Evolutionary conservation across 768 basidiomycete genomes (phyloP).

Genomic region (Gloeostereum incarnatum): DNA sequence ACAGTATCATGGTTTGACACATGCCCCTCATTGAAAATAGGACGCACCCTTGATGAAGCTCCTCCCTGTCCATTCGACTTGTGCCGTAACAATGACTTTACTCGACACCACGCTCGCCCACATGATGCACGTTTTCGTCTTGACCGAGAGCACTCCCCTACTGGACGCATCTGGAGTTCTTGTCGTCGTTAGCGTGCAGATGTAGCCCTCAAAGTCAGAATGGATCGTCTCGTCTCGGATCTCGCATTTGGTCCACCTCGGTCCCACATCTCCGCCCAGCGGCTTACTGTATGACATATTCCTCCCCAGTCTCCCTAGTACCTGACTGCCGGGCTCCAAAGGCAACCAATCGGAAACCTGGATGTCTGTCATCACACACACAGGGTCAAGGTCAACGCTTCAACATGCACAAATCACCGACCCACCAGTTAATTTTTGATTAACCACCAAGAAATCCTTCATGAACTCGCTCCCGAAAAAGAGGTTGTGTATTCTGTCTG

Average conservation of each 20-base stretch:
- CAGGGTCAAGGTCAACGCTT: too few species aligned
- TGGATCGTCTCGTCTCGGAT: constrained; percentile 78
- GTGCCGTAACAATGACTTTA: constrained; percentile 77
- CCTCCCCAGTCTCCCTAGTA: constrained; percentile 71
- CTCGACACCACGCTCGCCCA: constrained; percentile 81
- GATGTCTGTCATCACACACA: constrained; percentile 53
- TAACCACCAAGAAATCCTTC: constrained; percentile 85
- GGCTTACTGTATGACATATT: constrained; percentile 98
- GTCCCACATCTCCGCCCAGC: constrained; percentile 77
- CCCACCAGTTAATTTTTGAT: constrained; percentile 86
- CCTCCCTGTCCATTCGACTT: constrained; percentile 93
- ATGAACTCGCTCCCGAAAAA: constrained; percentile 95
- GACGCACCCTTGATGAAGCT: constrained; percentile 88
- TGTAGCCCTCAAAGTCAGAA: constrained; percentile 77
- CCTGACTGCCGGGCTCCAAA: constrained; percentile 43
- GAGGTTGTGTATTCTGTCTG: constrained; percentile 91
- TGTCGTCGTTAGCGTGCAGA: constrained; percentile 81
- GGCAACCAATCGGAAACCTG: constrained; percentile 98
- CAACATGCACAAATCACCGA: constrained; percentile 7
- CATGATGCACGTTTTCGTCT: constrained; percentile 90
- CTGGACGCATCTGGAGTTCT: constrained; percentile 91
- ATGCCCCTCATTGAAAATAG: too few species aligned
- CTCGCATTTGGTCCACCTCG: constrained; percentile 93
- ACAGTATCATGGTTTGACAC: constrained; percentile 5
- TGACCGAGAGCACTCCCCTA: constrained; percentile 87